These are phyloP conservation scores for Pneumocystis canis DNA, from an alignment of 1,139 yeast genomes.

Conservation along the genomic window DNA sequence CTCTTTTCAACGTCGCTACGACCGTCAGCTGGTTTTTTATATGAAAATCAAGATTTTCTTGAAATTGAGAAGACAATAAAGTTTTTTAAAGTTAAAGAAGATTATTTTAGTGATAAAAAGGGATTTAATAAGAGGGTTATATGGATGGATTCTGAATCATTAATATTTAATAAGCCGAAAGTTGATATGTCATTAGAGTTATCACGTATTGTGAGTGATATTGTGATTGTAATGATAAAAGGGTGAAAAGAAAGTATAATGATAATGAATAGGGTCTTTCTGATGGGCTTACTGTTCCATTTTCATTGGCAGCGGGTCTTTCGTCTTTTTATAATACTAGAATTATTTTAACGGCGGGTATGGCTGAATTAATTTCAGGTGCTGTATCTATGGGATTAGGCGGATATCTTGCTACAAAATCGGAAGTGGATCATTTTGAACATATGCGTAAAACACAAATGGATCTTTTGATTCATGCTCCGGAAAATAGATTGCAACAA, in stretches of 20 bases:
- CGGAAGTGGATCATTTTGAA: constrained; percentile 49
- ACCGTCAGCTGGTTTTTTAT: no score
- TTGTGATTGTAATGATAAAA: not conserved
- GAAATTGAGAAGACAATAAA: not conserved
- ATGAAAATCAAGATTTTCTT: no score
- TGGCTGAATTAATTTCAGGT: constrained; percentile 74
- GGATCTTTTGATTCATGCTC: constrained; percentile 36
- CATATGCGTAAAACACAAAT: constrained; percentile 49
- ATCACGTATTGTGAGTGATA: not conserved
- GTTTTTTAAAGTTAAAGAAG: not conserved
- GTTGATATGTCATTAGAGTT: not conserved
- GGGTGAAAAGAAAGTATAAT: constrained; percentile 44
- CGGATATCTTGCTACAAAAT: constrained; percentile 68
- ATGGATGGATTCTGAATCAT: not conserved
- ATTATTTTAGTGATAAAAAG: not conserved
- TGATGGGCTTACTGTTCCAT: constrained; percentile 73
- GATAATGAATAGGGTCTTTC: constrained; percentile 66
- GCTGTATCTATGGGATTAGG: constrained; percentile 80
- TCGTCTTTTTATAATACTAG: constrained; percentile 58
- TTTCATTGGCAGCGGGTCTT: constrained; percentile 72
- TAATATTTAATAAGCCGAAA: not conserved
- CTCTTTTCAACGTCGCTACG: no score
- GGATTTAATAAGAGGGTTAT: not conserved
- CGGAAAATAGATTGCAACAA: constrained; percentile 38
- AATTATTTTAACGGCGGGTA: constrained; percentile 69